Base-by-base conservation (phyloP, 495 filamentous ascomycete genomes). In the Podospora tetraspora region DNA sequence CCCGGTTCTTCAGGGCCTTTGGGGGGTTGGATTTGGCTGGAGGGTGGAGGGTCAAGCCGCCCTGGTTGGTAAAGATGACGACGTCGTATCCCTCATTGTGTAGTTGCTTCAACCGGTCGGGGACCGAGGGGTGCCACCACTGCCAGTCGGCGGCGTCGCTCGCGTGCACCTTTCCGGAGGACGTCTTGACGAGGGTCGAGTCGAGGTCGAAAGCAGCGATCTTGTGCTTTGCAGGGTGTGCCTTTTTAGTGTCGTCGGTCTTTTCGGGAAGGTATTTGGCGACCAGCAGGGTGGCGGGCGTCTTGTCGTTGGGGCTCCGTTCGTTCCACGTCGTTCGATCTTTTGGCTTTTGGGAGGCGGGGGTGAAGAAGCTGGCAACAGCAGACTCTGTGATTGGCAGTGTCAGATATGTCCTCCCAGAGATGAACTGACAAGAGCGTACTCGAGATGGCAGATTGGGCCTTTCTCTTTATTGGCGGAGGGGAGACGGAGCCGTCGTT, bases 161-260 rank as follows among this genome's bases (percentile, higher is more conserved):
- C 7, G 87, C 84, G 68, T 93, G 94, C 29, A 84, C 87, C 74
- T 92, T 95, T 6, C 94, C 94, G 0, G 95, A 97, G 0, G 85
- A 82, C 0, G 91, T 90, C 4, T 82, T 81, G 66, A 98, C 92
- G 19, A 99, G 77, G 7, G 96, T 99, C 57, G 90, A 94, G 78
- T 97, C 95, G 66, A 99, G 85, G 74, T 99, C 95, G 76, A 99
- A 98, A 0, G 89, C 91, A 24, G 94, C 94, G 63, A 99, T 85
- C 77, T 89, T 95, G 23, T 75, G 71, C 65, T 72, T 83, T 78
- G 13, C 2, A 16, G 34, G 34, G 34, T 6, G 21, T 37, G 23
- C 2, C 74, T 80, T 27, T 69, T 73, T 37, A 59, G 11, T 66
- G 8, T 75, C 25, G 8, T 69, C 63, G 16, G 73, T 59, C 25